These are phyloP conservation scores for Asterochloris sp. DNA, from an alignment of 139 green algal species.

Conservation along the genomic window DNA sequence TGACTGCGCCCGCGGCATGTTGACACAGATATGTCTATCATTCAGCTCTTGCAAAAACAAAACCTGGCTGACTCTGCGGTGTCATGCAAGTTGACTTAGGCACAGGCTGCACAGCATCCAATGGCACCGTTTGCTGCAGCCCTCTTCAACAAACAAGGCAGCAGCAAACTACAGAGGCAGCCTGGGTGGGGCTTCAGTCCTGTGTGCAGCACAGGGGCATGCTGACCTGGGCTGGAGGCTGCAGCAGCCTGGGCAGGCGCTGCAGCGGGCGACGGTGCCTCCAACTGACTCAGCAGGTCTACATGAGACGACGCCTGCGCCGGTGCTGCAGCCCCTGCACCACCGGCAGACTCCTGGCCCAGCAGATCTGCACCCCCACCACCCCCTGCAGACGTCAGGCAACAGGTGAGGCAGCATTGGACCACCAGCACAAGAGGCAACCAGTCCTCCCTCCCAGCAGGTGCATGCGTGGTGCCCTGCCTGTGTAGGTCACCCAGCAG, in stretches of 20 bases:
- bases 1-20: background rate
- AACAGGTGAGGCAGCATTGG: too few relatives aligned
- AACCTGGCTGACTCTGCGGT: background rate
- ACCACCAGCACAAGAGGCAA: too few relatives aligned
- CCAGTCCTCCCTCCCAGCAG: too few relatives aligned
- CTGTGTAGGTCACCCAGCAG: too few relatives aligned
- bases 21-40: background rate
- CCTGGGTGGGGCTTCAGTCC: background rate
- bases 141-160: background rate
- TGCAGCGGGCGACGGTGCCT: slow-evolving; percentile 3
- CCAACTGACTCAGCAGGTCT: slow-evolving; percentile 50
- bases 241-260: slow-evolving; percentile 1
- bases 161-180: background rate
- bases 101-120: background rate
- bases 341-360: background rate
- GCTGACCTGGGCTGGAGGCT: slow-evolving; percentile 2
- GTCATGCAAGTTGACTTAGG: background rate
- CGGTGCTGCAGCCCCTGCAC: background rate
- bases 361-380: background rate
- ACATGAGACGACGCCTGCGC: slow-evolving; percentile 11
- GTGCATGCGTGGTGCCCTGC: too few relatives aligned
- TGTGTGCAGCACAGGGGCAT: background rate
- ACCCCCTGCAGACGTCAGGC: too few relatives aligned
- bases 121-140: background rate
- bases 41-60: background rate